phyloP scores from a whole-genome alignment of 768 basidiomycete species.

The Kondoa malvinella region DNA sequence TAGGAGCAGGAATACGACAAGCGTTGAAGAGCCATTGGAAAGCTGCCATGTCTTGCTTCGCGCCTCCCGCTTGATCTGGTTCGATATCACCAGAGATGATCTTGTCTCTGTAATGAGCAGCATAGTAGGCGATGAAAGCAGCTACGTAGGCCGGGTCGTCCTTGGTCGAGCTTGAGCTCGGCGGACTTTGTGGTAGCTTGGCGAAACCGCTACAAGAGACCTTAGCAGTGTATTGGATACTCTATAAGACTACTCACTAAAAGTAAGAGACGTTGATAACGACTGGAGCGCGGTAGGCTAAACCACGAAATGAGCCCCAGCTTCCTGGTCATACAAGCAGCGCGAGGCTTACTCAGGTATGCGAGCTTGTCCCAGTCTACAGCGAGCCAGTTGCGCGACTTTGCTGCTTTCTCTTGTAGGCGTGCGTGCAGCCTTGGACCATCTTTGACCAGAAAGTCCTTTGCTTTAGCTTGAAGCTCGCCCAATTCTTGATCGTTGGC shows the following conservation, averaged over 20 bases:
- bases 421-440: slow-evolving; percentile 11
- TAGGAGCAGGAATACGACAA: slow-evolving; percentile 63
- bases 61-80: slow-evolving; percentile 44
- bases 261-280: slow-evolving; percentile 18
- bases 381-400: slow-evolving; percentile 5
- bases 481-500: slow-evolving; percentile 10
- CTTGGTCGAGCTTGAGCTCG: neutral
- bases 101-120: slow-evolving; percentile 62
- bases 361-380: neutral
- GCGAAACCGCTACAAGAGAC: slow-evolving; percentile 9
- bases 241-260: slow-evolving; percentile 11
- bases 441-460: slow-evolving; percentile 5
- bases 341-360: neutral
- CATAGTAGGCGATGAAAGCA: slow-evolving; percentile 64
- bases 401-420: slow-evolving; percentile 5
- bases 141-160: slow-evolving; percentile 42
- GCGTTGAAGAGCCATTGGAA: slow-evolving; percentile 95
- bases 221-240: too few relatives aligned
- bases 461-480: slow-evolving; percentile 6
- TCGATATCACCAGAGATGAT: slow-evolving; percentile 47
- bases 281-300: slow-evolving; percentile 17
- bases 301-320: slow-evolving; percentile 15
- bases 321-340: slow-evolving; percentile 2
- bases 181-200: slow-evolving; percentile 15
- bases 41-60: slow-evolving; percentile 69